Evolutionary conservation across 345 rosid genomes (phyloP).

Genomic region (Heritiera fomes): DNA sequence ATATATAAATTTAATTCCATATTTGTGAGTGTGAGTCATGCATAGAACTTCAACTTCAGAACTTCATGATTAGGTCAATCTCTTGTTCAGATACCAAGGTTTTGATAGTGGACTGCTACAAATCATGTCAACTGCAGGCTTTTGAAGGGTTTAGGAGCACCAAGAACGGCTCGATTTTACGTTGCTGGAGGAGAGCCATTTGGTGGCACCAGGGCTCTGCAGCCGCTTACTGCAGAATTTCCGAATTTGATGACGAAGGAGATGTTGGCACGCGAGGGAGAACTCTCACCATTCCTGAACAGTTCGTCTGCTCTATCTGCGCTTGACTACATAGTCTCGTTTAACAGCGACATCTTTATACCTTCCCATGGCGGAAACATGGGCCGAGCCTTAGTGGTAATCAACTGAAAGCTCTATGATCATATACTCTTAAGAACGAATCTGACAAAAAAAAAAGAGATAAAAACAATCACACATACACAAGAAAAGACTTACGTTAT

Average conservation of each 20-base stretch:
- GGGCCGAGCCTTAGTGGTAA: slow-evolving; percentile 71
- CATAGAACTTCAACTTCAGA: too few relatives aligned
- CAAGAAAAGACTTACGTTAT: too few relatives aligned
- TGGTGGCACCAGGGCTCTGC: slow-evolving; percentile 57
- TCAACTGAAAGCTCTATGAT: neutral
- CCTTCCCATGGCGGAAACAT: slow-evolving; percentile 94
- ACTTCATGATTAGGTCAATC: too few relatives aligned
- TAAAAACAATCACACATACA: too few relatives aligned
- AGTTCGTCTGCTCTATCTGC: slow-evolving; percentile 71
- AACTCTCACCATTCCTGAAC: slow-evolving; percentile 54
- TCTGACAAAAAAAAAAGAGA: too few relatives aligned
- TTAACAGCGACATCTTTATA: slow-evolving; percentile 68
- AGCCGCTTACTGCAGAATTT: slow-evolving; percentile 56
- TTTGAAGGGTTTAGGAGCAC: slow-evolving; percentile 70
- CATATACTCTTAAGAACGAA: too few relatives aligned
- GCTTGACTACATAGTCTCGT: slow-evolving; percentile 66
- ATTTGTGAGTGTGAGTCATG: too few relatives aligned
- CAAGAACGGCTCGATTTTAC: slow-evolving; percentile 52
- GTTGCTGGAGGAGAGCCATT: slow-evolving; percentile 77
- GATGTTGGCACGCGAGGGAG: slow-evolving; percentile 53
- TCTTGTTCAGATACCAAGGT: neutral
- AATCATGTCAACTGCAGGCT: slow-evolving; percentile 37
- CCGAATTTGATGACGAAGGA: slow-evolving; percentile 58
- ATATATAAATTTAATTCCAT: too few relatives aligned
- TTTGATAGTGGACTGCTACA: neutral